These are phyloP conservation scores for Solanum neorickii DNA, from an alignment of 257 asterid species.

Conservation along the genomic window DNA sequence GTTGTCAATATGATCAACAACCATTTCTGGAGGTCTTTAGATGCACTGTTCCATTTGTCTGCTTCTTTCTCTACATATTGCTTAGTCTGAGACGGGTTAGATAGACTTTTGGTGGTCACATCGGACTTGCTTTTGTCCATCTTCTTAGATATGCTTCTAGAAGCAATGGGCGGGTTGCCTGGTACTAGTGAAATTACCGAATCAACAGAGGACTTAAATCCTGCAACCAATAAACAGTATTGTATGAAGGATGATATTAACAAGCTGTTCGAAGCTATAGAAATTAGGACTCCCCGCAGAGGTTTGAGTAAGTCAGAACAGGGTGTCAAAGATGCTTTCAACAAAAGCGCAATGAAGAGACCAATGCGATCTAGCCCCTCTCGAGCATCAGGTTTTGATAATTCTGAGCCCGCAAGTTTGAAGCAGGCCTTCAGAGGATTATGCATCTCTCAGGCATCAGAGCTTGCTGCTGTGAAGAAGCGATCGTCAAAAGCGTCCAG, in stretches of 20 bases:
- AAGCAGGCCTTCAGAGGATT: conserved; percentile 93
- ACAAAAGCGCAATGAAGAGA: conserved; percentile 75
- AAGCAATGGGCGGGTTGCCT: conserved; percentile 19
- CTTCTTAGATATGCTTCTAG: not conserved
- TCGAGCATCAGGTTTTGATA: conserved; percentile 53
- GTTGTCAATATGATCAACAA: conserved; percentile 7
- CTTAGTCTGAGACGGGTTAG: conserved; percentile 24
- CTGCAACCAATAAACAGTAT: conserved; percentile 18
- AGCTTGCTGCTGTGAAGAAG: conserved; percentile 82
- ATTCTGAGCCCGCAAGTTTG: conserved; percentile 59
- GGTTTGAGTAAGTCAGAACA: conserved; percentile 19
- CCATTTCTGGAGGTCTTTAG: not conserved
- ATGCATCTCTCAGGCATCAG: conserved; percentile 95
- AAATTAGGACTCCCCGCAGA: conserved; percentile 28
- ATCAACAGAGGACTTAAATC: conserved; percentile 24
- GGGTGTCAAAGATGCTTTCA: conserved; percentile 16
- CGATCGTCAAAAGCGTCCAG: conserved; percentile 36
- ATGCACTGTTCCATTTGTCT: not conserved
- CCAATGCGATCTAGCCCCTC: conserved; percentile 53
- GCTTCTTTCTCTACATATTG: conserved; percentile 2
- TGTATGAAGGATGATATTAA: conserved; percentile 54
- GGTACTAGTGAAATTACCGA: conserved; percentile 56
- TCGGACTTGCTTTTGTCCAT: not conserved
- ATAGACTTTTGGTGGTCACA: conserved; percentile 5
- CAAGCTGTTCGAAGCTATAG: conserved; percentile 69